These are phyloP conservation scores for Ceratocystis cacaofunesta DNA, from an alignment of 2,329 filamentous ascomycete genomes.

Conservation along the genomic window DNA sequence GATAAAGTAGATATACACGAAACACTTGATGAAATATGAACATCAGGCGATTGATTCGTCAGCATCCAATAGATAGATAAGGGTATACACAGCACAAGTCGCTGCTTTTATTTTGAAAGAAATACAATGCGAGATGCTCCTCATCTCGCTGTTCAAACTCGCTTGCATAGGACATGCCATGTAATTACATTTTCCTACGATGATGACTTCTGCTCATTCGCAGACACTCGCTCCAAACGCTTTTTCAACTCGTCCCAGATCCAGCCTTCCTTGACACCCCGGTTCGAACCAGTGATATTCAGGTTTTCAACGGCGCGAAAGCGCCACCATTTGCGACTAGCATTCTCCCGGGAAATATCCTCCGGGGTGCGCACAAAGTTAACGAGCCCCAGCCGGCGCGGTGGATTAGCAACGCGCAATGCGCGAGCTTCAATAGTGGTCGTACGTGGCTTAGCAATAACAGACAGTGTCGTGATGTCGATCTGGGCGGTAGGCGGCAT, in stretches of 20 bases:
- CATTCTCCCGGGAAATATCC: conserved; percentile 25
- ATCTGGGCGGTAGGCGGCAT: conserved; percentile 33
- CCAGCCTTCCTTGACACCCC: conserved; percentile 24
- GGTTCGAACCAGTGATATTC: conserved; percentile 24
- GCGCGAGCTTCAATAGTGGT: conserved; percentile 29
- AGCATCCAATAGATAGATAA: neutral
- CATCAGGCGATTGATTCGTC: neutral
- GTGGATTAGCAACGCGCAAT: conserved; percentile 21
- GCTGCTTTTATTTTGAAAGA: no score
- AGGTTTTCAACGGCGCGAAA: conserved; percentile 28
- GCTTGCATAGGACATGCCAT: no score
- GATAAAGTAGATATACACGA: neutral
- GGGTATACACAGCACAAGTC: neutral
- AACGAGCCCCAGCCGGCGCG: conserved; percentile 27
- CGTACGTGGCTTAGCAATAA: conserved; percentile 39
- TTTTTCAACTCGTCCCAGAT: conserved; percentile 28
- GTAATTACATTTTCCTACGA: neutral
- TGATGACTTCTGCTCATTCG: conserved; percentile 7
- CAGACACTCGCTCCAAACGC: conserved; percentile 21
- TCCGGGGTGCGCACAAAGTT: conserved; percentile 25
- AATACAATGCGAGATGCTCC: no score
- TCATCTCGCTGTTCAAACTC: no score
- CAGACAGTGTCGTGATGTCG: conserved; percentile 40
- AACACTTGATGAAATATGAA: neutral
- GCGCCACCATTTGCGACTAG: conserved; percentile 27